These are phyloP conservation scores for Emydomyces testavorans DNA, from an alignment of 2,329 filamentous ascomycete species.

Conservation along the genomic window DNA sequence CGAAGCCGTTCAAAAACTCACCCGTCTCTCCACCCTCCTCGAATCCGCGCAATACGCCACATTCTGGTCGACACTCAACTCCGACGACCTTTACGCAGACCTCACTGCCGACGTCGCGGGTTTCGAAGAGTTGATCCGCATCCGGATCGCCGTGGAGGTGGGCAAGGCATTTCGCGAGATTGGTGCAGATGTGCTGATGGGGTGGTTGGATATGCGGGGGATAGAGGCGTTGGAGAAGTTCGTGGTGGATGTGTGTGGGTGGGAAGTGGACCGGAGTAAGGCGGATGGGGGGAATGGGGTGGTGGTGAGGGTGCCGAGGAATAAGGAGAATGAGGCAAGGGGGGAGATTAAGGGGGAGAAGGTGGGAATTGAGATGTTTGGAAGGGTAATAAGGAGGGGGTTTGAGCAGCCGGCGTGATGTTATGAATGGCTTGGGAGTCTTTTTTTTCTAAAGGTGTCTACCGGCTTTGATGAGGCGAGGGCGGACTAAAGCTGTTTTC, in stretches of 20 bases:
- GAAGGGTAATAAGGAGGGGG: conserved; percentile 63
- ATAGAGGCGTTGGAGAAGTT: conserved; percentile 62
- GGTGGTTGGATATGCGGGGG: conserved; percentile 60
- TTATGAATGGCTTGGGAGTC: conserved; percentile 2
- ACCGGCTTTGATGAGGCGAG: conserved; percentile 9
- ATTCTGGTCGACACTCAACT: conserved; percentile 90
- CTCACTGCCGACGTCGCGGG: conserved; percentile 86
- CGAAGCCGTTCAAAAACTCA: conserved; percentile 84
- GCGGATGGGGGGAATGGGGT: conserved; percentile 22
- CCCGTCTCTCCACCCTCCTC: conserved; percentile 71
- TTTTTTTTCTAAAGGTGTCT: background rate
- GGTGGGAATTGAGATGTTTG: conserved; percentile 49
- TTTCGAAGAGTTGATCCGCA: conserved; percentile 87
- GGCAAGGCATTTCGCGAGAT: conserved; percentile 70
- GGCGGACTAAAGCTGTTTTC: background rate
- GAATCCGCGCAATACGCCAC: conserved; percentile 78
- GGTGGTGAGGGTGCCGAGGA: conserved; percentile 68
- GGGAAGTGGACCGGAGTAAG: conserved; percentile 58
- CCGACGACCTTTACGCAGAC: conserved; percentile 90
- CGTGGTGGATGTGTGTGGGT: conserved; percentile 72
- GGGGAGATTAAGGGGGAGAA: conserved; percentile 92
- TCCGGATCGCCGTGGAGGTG: conserved; percentile 78
- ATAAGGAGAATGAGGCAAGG: conserved; percentile 96
- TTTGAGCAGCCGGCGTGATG: conserved; percentile 67
- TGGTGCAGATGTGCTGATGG: conserved; percentile 54